Conservation (phyloP, 306 rosid species). For the Pueraria montana region DNA sequence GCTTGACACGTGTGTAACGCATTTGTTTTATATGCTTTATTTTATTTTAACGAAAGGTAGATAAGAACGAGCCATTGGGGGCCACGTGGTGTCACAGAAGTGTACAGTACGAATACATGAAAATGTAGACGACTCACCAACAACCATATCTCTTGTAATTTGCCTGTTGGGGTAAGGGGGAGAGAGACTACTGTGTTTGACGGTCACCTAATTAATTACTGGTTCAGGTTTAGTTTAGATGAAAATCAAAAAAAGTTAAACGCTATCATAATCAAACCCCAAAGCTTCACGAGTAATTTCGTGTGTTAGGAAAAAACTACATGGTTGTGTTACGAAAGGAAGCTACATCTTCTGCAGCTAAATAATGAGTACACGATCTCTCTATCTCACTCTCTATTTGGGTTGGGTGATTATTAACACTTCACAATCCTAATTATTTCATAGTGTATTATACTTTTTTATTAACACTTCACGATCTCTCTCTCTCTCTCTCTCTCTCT, state of each 20-base stretch:
- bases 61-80: conserved; percentile 14
- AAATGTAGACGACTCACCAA: conserved; percentile 22
- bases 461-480: too few species aligned
- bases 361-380: conserved; percentile 1
- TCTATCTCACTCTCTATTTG: too few species aligned
- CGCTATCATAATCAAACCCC: not conserved
- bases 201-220: conserved; percentile 36
- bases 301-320: conserved; percentile 32
- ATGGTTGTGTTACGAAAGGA: not conserved
- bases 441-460: too few species aligned
- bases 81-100: conserved; percentile 31
- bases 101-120: not conserved
- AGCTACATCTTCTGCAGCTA: not conserved
- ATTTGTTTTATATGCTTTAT: not conserved
- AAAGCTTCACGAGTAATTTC: conserved; percentile 46
- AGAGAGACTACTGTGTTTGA: not conserved
- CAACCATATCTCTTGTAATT: conserved; percentile 31
- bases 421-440: too few species aligned
- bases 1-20: not conserved
- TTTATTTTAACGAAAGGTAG: not conserved
- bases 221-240: conserved; percentile 8
- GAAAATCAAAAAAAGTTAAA: not conserved
- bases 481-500: too few species aligned
- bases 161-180: not conserved
- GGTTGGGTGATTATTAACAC: too few species aligned